phyloP scores from a whole-genome alignment of 495 filamentous ascomycete species.

The Daldinia bambusicola region DNA sequence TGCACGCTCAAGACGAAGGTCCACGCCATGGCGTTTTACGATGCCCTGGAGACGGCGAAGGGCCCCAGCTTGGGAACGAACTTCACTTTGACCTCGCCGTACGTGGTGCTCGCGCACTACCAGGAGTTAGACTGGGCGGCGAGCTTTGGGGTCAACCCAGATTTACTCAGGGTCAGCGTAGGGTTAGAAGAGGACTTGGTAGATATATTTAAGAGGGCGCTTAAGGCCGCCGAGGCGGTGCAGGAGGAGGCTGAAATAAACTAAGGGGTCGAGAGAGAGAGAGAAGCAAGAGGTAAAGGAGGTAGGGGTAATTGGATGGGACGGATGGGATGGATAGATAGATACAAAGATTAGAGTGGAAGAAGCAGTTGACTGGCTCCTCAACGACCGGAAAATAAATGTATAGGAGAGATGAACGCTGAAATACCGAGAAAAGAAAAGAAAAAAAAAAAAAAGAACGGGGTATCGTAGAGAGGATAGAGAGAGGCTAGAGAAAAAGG shows the following conservation, averaged over 20 bases:
- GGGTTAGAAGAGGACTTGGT: constrained; percentile 82
- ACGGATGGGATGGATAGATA: not conserved
- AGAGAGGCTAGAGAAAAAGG: not conserved
- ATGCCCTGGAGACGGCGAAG: constrained; percentile 86
- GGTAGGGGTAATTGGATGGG: not conserved
- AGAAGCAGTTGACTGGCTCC: not conserved
- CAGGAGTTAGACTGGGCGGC: constrained; percentile 89
- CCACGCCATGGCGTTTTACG: constrained; percentile 84
- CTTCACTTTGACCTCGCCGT: constrained; percentile 90
- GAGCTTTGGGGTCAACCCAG: constrained; percentile 77
- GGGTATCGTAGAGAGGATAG: not conserved
- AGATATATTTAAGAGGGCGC: constrained; percentile 58
- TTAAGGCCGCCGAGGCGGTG: constrained; percentile 56
- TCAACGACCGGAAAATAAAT: not conserved
- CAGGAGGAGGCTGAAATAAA: constrained; percentile 14
- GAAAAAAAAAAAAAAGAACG: not conserved
- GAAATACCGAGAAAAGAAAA: not conserved
- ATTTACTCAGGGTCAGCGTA: constrained; percentile 87
- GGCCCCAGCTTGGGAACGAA: constrained; percentile 96
- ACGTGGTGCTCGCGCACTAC: constrained; percentile 92
- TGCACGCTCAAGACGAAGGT: constrained; percentile 76
- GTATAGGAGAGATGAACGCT: not conserved
- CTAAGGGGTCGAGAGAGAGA: no score
- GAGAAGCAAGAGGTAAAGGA: not conserved
- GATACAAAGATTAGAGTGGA: not conserved